Conservation (phyloP, 371 early-diverging fungal genomes). For the Lichtheimia hyalospora region DNA sequence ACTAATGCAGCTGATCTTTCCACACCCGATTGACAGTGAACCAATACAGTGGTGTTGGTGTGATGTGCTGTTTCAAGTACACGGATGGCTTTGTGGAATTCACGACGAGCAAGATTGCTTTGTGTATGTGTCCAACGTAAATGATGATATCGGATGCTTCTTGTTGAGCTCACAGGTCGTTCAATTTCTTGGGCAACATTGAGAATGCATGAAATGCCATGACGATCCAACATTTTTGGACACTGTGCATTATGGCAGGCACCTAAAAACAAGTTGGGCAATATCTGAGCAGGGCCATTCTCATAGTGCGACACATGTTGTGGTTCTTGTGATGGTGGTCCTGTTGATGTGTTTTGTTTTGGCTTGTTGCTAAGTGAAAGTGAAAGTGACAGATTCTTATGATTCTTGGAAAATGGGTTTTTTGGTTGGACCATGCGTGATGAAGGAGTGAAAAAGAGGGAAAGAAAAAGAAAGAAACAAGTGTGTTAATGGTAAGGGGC, state of each 20-base stretch:
- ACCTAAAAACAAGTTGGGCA: slow-evolving; percentile 74
- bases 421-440: slow-evolving; percentile 1
- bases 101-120: slow-evolving; percentile 20
- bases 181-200: slow-evolving; percentile 77
- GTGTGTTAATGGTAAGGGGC: too few species aligned
- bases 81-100: slow-evolving; percentile 26
- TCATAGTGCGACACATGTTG: slow-evolving; percentile 15
- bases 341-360: not conserved
- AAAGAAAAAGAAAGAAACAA: too few species aligned
- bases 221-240: slow-evolving; percentile 29
- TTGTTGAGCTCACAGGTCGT: not conserved
- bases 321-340: slow-evolving; percentile 9
- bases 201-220: slow-evolving; percentile 57
- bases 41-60: slow-evolving; percentile 12
- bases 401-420: slow-evolving; percentile 8
- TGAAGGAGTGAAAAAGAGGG: too few species aligned
- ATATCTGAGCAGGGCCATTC: slow-evolving; percentile 59
- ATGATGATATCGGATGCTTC: slow-evolving; percentile 26
- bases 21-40: slow-evolving; percentile 33
- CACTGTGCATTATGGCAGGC: slow-evolving; percentile 58
- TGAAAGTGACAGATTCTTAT: slow-evolving; percentile 21
- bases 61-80: slow-evolving; percentile 16
- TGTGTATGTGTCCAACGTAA: slow-evolving; percentile 34
- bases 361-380: slow-evolving; percentile 2
- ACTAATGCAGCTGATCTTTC: slow-evolving; percentile 35